Evolutionary conservation across 2,329 filamentous ascomycete genomes (phyloP), one percentile per base, ranked within the genome.

Genomic region (Nemania sp.): DNA sequence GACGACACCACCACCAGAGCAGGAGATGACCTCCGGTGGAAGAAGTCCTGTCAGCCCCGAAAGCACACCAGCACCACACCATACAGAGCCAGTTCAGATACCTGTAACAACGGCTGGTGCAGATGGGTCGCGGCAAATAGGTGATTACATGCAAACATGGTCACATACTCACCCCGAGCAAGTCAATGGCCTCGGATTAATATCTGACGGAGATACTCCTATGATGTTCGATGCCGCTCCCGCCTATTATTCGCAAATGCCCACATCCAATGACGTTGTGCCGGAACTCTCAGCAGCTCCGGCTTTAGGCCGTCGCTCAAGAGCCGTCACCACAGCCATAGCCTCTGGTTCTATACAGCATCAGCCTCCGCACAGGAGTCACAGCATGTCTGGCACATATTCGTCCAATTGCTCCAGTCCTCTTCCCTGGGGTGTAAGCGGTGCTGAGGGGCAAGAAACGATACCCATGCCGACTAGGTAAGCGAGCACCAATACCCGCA

Each of bases 121-220:
- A 28, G 63, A 61, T 24, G 54, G 57, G 9, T 54, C 63, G 14
- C 56, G 60, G 46, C 60, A 63, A 49, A 60, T 68, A 52, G 58
- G 60, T 41, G 61, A 66, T 39, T 69, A 66, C 49, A 56, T 68
- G 30, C 66, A 67, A 40, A 47, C 57, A 20, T 70, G 68, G 68
- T 23, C 65, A 17, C 61, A 63, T 23, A 52, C 54, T 11, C 56
- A 63, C 9, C 40, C 60, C 11, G 64, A 66, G 36, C 62, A 63
- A 42, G 31, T 66, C 39, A 60, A 53, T 44, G 63, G 66, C 5
- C 59, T 68, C 11, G 63, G 65, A 11, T 58, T 69, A 5, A 63
- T 65, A 20, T 54, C 65, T 22, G 63, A 65, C 12, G 64, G 61
- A 20, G 62, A 66, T 44, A 58, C 54, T 24, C 56, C 61, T 22